Conservation (phyloP, 108 stramenopile genomes). For the Poteriospumella lacustris region DNA sequence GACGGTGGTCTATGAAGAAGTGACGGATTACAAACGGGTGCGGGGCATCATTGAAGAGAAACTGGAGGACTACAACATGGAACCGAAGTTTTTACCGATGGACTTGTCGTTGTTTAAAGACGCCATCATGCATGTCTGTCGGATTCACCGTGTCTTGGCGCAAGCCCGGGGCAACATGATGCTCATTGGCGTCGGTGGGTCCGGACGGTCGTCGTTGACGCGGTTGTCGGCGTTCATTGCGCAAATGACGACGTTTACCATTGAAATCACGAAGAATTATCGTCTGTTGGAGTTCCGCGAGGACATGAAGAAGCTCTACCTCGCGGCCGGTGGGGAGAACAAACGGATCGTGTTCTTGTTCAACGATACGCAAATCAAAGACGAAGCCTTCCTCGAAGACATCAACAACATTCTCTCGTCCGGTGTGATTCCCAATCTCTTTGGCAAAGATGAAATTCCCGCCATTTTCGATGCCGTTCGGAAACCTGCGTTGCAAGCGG, state of each 20-base stretch:
- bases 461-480: slow-evolving; percentile 53
- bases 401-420: slow-evolving; percentile 59
- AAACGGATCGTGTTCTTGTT: slow-evolving; percentile 53
- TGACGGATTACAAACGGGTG: slow-evolving; percentile 31
- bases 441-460: slow-evolving; percentile 54
- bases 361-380: slow-evolving; percentile 65
- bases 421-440: slow-evolving; percentile 62
- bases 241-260: slow-evolving; percentile 44
- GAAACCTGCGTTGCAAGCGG: slow-evolving; percentile 42
- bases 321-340: slow-evolving; percentile 44
- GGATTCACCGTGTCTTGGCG: slow-evolving; percentile 56
- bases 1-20: slow-evolving; percentile 40
- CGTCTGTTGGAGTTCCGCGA: slow-evolving; percentile 56
- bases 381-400: slow-evolving; percentile 60
- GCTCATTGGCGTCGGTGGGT: slow-evolving; percentile 62
- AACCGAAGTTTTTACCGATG: slow-evolving; percentile 59
- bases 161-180: slow-evolving; percentile 60
- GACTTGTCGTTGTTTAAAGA: slow-evolving; percentile 61
- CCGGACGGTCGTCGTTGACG: slow-evolving; percentile 57
- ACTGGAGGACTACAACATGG: slow-evolving; percentile 65
- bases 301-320: slow-evolving; percentile 55
- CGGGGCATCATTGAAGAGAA: slow-evolving; percentile 44
- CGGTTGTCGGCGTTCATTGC: slow-evolving; percentile 52
- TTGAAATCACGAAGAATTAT: slow-evolving; percentile 66
- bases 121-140: slow-evolving; percentile 54